Evolutionary conservation across 2,329 filamentous ascomycete species (phyloP).

Genomic region (Alternaria infectoria): DNA sequence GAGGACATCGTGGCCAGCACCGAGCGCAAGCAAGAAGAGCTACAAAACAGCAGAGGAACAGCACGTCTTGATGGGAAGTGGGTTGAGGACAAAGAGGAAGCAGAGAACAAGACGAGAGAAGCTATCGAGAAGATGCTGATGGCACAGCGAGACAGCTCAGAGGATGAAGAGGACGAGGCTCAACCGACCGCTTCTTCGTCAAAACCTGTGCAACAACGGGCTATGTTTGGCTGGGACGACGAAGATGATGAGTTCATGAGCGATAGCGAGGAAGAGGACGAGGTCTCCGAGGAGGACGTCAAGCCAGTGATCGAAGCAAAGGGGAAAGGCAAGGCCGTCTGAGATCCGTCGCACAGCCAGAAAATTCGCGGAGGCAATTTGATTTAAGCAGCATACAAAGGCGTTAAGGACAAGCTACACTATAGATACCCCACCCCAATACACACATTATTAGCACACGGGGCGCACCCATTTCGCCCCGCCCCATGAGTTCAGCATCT

Average conservation of each 20-base stretch:
- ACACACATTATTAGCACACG: background rate
- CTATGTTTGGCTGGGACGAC: conserved; percentile 80
- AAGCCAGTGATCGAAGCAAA: conserved; percentile 47
- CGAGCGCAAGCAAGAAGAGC: conserved; percentile 82
- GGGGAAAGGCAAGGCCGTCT: conserved; percentile 51
- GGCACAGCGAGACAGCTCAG: conserved; percentile 53
- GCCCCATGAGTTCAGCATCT: background rate
- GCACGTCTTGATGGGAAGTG: conserved; percentile 81
- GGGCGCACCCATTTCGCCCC: background rate
- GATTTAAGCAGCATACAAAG: conserved; percentile 3
- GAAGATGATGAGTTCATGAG: conserved; percentile 63
- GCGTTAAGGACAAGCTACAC: conserved; percentile 5
- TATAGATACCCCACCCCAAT: conserved; percentile 22
- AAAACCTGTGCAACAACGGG: conserved; percentile 46
- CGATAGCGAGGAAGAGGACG: conserved; percentile 56
- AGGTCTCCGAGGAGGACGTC: conserved; percentile 42
- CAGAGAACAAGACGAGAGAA: conserved; percentile 79
- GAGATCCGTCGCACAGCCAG: background rate
- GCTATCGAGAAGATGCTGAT: conserved; percentile 65
- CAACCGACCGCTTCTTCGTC: conserved; percentile 33
- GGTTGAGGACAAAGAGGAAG: conserved; percentile 94
- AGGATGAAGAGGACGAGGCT: conserved; percentile 40
- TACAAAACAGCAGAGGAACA: conserved; percentile 73
- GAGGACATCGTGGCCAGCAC: conserved; percentile 85
- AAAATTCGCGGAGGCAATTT: background rate